Percentiles rank a stretch among this genome's conserved stretches.
phyloP scores from a whole-genome alignment of 2,329 filamentous ascomycete species.

The Neodidymelliopsis sp. region DNA sequence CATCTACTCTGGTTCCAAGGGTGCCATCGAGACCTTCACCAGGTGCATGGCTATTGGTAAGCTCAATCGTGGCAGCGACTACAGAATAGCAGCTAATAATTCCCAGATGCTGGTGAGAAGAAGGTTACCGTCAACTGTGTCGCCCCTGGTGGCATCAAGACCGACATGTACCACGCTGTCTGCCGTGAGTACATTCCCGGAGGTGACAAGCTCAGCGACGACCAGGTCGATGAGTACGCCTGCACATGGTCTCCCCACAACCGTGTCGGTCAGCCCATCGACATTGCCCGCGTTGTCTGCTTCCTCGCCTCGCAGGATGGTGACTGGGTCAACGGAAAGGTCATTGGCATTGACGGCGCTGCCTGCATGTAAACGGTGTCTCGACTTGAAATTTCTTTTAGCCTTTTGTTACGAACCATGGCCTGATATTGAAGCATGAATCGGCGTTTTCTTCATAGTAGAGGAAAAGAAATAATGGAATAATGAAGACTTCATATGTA shows the following conservation, averaged over 20 bases:
- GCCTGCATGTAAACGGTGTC: constrained; percentile 50
- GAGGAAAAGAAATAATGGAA: constrained; percentile 17
- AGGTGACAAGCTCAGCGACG: constrained; percentile 63
- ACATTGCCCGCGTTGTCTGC: constrained; percentile 71
- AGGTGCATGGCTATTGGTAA: constrained; percentile 61
- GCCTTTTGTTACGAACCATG: constrained; percentile 17
- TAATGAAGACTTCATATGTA: neutral
- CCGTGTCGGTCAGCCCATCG: constrained; percentile 72
- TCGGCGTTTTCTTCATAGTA: constrained; percentile 24
- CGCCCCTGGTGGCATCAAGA: constrained; percentile 63
- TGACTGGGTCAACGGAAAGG: constrained; percentile 64
- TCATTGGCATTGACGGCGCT: constrained; percentile 58
- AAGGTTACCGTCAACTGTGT: constrained; percentile 68
- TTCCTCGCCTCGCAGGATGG: constrained; percentile 65
- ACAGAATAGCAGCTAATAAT: constrained; percentile 21
- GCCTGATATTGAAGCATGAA: constrained; percentile 23
- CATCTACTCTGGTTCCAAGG: constrained; percentile 62
- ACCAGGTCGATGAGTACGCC: constrained; percentile 69
- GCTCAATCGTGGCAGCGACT: constrained; percentile 7
- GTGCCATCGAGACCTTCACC: constrained; percentile 62
- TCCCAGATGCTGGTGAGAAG: constrained; percentile 60
- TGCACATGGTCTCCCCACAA: constrained; percentile 69
- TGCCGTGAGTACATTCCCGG: constrained; percentile 69
- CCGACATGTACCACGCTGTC: constrained; percentile 68
- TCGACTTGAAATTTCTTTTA: constrained; percentile 17